Evolutionary conservation across 257 asterid species (phyloP).

Genomic region (Asclepias syriaca): DNA sequence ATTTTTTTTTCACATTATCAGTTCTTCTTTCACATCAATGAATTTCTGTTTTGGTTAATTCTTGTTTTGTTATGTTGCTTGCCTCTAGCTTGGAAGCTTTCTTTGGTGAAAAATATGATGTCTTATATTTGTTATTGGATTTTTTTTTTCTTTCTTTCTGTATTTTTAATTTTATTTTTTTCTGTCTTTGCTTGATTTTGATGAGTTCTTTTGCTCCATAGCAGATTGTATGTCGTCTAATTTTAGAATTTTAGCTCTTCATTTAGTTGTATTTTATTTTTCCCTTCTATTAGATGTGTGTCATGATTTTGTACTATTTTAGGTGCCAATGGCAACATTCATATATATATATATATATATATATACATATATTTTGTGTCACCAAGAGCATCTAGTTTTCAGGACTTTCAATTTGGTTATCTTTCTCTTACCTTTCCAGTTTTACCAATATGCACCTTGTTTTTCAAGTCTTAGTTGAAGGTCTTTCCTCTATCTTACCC

Average conservation of each 20-base stretch:
- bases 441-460: neutral
- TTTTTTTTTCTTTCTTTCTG: neutral
- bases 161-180: no score
- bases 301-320: neutral
- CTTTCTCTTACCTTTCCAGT: neutral
- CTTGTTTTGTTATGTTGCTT: neutral
- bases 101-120: neutral
- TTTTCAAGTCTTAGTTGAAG: neutral
- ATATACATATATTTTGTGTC: neutral
- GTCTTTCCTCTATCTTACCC: neutral
- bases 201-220: neutral
- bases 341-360: no score
- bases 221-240: neutral
- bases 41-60: neutral
- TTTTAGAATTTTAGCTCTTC: neutral
- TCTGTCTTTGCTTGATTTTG: neutral
- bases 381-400: neutral
- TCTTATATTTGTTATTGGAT: constrained; percentile 6
- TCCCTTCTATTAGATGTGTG: neutral
- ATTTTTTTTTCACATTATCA: neutral
- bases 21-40: neutral
- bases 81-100: neutral
- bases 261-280: neutral
- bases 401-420: neutral
- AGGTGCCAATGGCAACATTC: neutral